Evolutionary conservation across 2,329 filamentous ascomycete species (phyloP).

Genomic region (Sclerotinia subarctica): DNA sequence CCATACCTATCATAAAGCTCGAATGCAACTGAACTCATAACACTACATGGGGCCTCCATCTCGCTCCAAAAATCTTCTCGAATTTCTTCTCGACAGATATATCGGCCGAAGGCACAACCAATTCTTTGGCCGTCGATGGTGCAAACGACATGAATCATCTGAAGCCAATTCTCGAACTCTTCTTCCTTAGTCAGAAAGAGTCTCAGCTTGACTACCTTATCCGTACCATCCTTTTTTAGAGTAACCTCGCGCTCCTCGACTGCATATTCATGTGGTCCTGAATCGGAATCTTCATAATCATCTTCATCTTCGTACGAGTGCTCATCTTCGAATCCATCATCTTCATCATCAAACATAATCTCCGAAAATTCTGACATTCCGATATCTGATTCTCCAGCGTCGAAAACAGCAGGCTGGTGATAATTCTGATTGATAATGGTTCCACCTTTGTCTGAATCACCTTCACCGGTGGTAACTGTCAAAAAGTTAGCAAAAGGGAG

Average conservation of each 20-base stretch:
- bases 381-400: not conserved
- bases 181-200: conserved; percentile 10
- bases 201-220: not conserved
- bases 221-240: not conserved
- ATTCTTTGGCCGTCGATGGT: conserved; percentile 26
- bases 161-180: conserved; percentile 23
- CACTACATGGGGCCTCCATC: conserved; percentile 38
- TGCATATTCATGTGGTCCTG: not conserved
- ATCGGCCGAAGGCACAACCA: conserved; percentile 30
- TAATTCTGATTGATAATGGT: not conserved
- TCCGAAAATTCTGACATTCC: not conserved
- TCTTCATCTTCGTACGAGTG: not conserved
- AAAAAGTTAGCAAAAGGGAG: not conserved
- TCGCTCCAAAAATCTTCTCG: conserved; percentile 36
- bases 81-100: conserved; percentile 33
- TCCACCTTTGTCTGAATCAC: not conserved
- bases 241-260: not conserved
- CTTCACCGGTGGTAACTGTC: not conserved
- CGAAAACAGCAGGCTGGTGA: not conserved
- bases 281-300: not conserved
- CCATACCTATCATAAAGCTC: conserved; percentile 42
- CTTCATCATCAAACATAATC: not conserved
- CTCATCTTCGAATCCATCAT: not conserved
- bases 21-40: conserved; percentile 39
- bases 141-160: conserved; percentile 22